Percentiles rank a stretch among this genome's conserved stretches.
Conservation (phyloP, 169 alveolate genomes). For the Neospora caninum region DNA sequence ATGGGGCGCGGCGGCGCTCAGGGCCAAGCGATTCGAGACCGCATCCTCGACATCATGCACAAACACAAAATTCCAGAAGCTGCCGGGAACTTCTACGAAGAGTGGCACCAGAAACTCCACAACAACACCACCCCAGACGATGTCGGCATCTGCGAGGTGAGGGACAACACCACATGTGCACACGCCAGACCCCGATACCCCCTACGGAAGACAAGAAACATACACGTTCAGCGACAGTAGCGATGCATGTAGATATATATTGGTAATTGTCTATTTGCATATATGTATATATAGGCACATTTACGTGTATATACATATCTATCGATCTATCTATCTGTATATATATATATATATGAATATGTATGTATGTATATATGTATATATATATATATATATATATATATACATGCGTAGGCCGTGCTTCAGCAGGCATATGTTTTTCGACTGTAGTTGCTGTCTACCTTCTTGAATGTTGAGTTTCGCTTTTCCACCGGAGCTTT, state of each 20-base stretch:
- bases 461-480: too few species aligned
- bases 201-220: background rate
- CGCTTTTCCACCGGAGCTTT: too few species aligned
- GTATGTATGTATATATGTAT: background rate
- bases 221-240: too few species aligned
- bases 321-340: background rate
- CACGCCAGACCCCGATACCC: background rate
- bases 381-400: background rate
- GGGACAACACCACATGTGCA: background rate
- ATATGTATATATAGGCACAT: background rate
- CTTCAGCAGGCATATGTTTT: too few species aligned
- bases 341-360: background rate
- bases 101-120: slow-evolving; percentile 95
- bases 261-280: background rate
- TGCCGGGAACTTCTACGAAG: slow-evolving; percentile 87
- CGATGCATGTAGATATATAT: background rate
- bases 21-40: slow-evolving; percentile 92
- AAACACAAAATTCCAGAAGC: slow-evolving; percentile 83
- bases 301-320: background rate
- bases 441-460: too few species aligned
- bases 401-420: background rate
- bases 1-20: slow-evolving; percentile 92
- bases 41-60: slow-evolving; percentile 90
- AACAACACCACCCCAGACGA: slow-evolving; percentile 95
- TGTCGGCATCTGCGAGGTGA: slow-evolving; percentile 80